Conservation (phyloP, 371 early-diverging fungal species). For the Mucor saturninus region DNA sequence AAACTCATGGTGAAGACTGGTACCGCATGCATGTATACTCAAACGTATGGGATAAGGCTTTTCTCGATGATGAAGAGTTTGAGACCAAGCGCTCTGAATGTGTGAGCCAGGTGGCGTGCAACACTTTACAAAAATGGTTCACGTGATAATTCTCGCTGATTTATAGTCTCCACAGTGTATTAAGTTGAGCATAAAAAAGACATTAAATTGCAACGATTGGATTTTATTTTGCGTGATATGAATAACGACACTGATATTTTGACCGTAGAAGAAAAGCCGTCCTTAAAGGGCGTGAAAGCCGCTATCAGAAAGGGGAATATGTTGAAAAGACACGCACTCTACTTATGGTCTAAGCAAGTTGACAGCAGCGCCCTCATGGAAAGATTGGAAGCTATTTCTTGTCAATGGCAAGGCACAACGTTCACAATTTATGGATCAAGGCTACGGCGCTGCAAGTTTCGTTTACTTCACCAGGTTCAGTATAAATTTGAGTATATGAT, state of each 20-base stretch:
- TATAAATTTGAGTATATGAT: too few relatives aligned
- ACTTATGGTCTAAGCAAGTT: conserved; percentile 17
- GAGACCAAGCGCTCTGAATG: conserved; percentile 21
- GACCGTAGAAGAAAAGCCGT: conserved; percentile 20
- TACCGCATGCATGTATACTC: conserved; percentile 13
- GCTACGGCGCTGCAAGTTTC: too few relatives aligned
- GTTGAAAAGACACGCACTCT: conserved; percentile 16
- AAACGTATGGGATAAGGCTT: conserved; percentile 17
- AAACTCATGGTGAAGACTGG: conserved; percentile 16
- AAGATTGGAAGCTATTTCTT: conserved; percentile 17
- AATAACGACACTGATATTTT: conserved; percentile 16
- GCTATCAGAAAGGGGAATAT: conserved; percentile 12
- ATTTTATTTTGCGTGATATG: conserved; percentile 15
- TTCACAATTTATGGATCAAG: too few relatives aligned
- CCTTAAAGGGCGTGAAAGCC: conserved; percentile 18
- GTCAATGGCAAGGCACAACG: background rate
- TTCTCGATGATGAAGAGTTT: conserved; percentile 11
- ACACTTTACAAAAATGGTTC: too few relatives aligned
- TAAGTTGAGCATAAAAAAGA: too few relatives aligned
- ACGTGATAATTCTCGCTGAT: too few relatives aligned
- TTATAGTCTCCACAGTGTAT: too few relatives aligned
- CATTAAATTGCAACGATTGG: conserved; percentile 10
- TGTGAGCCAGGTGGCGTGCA: conserved; percentile 8
- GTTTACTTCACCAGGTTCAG: too few relatives aligned
- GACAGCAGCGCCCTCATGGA: conserved; percentile 8